A percentile compares a stretch with the other conserved stretches of the same genome.
Evolutionary conservation across 495 filamentous ascomycete species (phyloP).

Genomic region (Lophiotrema nucula): DNA sequence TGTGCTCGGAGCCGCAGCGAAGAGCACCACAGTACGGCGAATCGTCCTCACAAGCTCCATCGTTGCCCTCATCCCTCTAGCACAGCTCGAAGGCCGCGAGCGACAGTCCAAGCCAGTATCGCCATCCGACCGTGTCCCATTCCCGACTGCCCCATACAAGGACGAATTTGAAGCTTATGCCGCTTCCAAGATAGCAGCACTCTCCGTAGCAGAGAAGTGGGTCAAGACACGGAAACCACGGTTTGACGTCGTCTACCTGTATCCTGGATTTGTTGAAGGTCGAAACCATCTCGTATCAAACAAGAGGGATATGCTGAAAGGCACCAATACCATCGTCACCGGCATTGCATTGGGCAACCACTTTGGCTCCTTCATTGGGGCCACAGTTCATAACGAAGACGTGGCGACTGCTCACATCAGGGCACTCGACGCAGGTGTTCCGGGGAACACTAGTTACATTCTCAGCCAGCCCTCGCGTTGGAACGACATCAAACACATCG

Average conservation of each 20-base stretch:
- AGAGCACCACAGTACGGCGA: slow-evolving; percentile 40
- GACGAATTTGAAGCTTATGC: slow-evolving; percentile 40
- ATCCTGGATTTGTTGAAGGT: slow-evolving; percentile 49
- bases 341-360: background rate
- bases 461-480: background rate
- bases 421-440: slow-evolving; percentile 19
- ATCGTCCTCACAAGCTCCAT: slow-evolving; percentile 49
- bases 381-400: slow-evolving; percentile 33
- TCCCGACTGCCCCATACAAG: slow-evolving; percentile 6
- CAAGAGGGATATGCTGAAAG: slow-evolving; percentile 31
- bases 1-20: slow-evolving; percentile 44
- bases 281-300: slow-evolving; percentile 44
- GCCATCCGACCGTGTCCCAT: slow-evolving; percentile 13
- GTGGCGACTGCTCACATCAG: slow-evolving; percentile 21
- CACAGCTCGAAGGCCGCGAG: slow-evolving; percentile 14
- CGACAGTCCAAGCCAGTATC: background rate
- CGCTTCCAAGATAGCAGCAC: slow-evolving; percentile 40
- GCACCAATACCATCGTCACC: slow-evolving; percentile 19
- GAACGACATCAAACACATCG: slow-evolving; percentile 9
- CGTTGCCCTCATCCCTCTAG: slow-evolving; percentile 22
- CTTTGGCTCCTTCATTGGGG: slow-evolving; percentile 37
- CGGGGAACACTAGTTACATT: slow-evolving; percentile 21
- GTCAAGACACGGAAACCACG: slow-evolving; percentile 42
- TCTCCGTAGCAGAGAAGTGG: slow-evolving; percentile 47
- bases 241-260: slow-evolving; percentile 50